Evolutionary conservation across 768 basidiomycete species (phyloP), one percentile per base, ranked within the genome.

Genomic region (Boletus barrowsii): DNA sequence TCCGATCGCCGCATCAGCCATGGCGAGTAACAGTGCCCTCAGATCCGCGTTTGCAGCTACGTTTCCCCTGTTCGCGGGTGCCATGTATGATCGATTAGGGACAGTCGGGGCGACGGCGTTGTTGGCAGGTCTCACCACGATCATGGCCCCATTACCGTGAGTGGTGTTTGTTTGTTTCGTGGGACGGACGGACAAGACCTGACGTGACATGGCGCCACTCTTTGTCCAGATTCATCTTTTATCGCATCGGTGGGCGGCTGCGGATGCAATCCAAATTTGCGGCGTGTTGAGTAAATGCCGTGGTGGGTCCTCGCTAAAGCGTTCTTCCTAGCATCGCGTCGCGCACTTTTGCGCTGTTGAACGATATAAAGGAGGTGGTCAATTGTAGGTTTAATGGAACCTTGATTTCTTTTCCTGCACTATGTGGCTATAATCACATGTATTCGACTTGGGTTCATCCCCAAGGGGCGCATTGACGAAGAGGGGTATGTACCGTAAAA

Each of bases 81-180:
- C 76, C 30, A 78, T 83, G 81, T 84, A 79, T 56, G 55, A 67
- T 11, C 59, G 68, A 5, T 65, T 90, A 6, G 86, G 88, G 0
- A 83, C 84, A 0, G 86, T 86, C 0, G 88, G 88, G 0, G 87
- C 86, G 1, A 86, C 83, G 0, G 87, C 84, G 14, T 74, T 89
- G n/a, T 62, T 90, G 17, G 88, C 83, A 1, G 86, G 87, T 1
- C 63, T 90, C 11, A 77, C 79, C 53, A 77, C 80, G 3, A 43
- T 85, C 17, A 80, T 86, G 77, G 78, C 80, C 1, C 88, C 88
- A 0, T 62, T 83, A 41, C 83, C 83, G 83, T 84, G 52, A 63
- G 83, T 73, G 22, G 1, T 11, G 32, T 35, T 3, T 11, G 13
- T 26, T 20, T 15, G 15, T 33, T 6, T 29, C 26, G 9, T 29